Base-by-base conservation (phyloP, 1,139 yeast genomes). In the Suhomyces choctaworum region DNA sequence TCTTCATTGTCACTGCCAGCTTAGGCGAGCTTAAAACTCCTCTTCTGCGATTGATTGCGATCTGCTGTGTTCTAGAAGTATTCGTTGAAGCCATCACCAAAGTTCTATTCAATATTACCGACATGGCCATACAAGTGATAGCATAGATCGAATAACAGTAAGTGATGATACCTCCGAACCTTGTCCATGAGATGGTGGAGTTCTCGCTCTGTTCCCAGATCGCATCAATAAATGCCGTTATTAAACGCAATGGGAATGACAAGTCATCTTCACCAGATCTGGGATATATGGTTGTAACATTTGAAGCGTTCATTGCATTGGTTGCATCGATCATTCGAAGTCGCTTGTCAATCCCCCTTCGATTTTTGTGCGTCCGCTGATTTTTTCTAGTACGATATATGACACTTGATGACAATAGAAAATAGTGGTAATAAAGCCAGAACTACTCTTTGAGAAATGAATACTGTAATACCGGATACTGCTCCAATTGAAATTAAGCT, bases 11-110 rank as follows among this genome's bases (percentile, higher is more conserved):
- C 11, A 50, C 50, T 1, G 56, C 49, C 46, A 45, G 56, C 25
- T 45, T 47, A 5, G 50, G 25, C 51, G 36, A 17, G 24, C 21
- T 26, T 15, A 32, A 23, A 10, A 39, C 24, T 5, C 47, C 46
- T 6, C 46, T 29, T 12, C 29, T 34, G 7, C 40, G 32, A 13
- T 37, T 38, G 17, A 36, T 30, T 16, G 40, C 45, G 23, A 36
- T 27, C 34, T 38, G 51, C 39, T 56, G 51, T 28, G 58, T 53
- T 7, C 42, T 34, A 3, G 68, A 60, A 11, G 66, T 52, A 45
- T 83, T 65, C 0, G 83, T 71, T 6, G 83, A 72, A 0, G 89
- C 89, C 61, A 82, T 76, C 5, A 78, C 80, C 37, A 78, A 63
- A 0, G 86, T 80, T 36, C 90, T 60, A 54, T 83, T 82, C 51